Base-by-base conservation (phyloP, 352 stramenopile genomes). In the Phytophthora hibernalis region DNA sequence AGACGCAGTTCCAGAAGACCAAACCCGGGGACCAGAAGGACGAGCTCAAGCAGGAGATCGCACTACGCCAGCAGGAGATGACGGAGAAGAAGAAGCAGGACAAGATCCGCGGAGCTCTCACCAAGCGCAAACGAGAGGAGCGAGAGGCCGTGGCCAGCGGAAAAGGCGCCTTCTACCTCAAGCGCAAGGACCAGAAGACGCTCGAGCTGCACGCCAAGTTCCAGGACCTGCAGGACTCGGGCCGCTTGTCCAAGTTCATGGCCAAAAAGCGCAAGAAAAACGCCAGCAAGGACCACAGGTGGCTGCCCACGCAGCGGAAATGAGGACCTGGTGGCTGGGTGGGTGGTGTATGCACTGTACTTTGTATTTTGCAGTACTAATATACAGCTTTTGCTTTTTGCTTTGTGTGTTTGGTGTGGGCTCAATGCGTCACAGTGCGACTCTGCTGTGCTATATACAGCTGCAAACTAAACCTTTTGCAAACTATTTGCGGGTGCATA, bases 241-340 rank as follows among this genome's bases (percentile, higher is more conserved):
- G 92, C n/a, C 90, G 85, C 44, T 70, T 98, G 49, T 91, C 87
- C 51, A 97, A 97, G 69, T 97, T 97, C 63, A 94, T 98, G 90
- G 90, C 92, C 52, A 97, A 97, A 72, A 96, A 96, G 61, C 83
- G 92, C 52, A 97, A 97, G 80, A 97, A 96, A 79, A 97, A 97
- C 68, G 91, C 92, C 44, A 95, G 87, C 72, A 98, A 98, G 58
- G 92, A 98, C 66, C 89, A 97, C 76, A 74, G 90, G 58, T 97
- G 91, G 88, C 57, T 98, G 52, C 92, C 92, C 5, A 95, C 86
- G 30, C 80, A 92, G 63, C 84, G 87, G 65, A 96, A 93, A 75
- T 79, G 66, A 54, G 18, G 0, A 7, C 1, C 33, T 21, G 44
- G 10, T 37, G 8, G 50, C 12, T 22, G 26, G 26, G 26, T 31